Percentiles rank a stretch among this genome's conserved stretches.
Evolutionary conservation across 2,329 filamentous ascomycete genomes (phyloP).

Genomic region (Mollisia scopiformis): DNA sequence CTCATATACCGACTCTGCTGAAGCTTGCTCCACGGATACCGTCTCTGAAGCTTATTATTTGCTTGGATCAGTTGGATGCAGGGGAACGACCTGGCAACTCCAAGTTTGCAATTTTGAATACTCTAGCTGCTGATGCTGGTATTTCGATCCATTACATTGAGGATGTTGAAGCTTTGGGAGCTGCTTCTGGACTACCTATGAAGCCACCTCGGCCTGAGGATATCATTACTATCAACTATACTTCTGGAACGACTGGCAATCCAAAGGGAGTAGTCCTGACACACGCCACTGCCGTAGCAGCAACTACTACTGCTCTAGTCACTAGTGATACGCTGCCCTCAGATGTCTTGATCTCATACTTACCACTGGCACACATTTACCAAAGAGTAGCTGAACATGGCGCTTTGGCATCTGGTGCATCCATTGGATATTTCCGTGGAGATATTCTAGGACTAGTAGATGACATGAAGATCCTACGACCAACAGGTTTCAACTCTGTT

Average conservation of each 20-base stretch:
- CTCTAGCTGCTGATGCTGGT: conserved; percentile 73
- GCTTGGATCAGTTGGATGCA: conserved; percentile 78
- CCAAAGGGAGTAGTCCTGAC: conserved; percentile 85
- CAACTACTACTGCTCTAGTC: conserved; percentile 62
- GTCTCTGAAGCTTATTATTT: conserved; percentile 84
- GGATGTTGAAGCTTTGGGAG: conserved; percentile 82
- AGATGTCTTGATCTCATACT: conserved; percentile 80
- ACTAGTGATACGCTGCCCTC: conserved; percentile 49
- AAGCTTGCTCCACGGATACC: conserved; percentile 79
- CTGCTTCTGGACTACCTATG: conserved; percentile 67
- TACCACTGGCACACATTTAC: conserved; percentile 94
- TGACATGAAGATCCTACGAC: conserved; percentile 84
- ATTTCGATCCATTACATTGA: conserved; percentile 78
- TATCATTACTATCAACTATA: conserved; percentile 88
- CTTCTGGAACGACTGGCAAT: conserved; percentile 80
- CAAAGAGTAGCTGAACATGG: conserved; percentile 82
- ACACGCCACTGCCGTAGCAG: conserved; percentile 79
- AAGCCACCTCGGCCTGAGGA: conserved; percentile 76
- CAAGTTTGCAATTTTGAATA: conserved; percentile 77
- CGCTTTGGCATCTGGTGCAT: conserved; percentile 70
- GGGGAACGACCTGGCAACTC: conserved; percentile 78
- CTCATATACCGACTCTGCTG: conserved; percentile 79
- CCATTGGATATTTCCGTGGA: conserved; percentile 92
- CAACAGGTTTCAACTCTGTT: conserved; percentile 84
- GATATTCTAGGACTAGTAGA: conserved; percentile 86